These are phyloP conservation scores for Phycomyces nitens DNA, from an alignment of 192 early-diverging fungal species.

Conservation along the genomic window DNA sequence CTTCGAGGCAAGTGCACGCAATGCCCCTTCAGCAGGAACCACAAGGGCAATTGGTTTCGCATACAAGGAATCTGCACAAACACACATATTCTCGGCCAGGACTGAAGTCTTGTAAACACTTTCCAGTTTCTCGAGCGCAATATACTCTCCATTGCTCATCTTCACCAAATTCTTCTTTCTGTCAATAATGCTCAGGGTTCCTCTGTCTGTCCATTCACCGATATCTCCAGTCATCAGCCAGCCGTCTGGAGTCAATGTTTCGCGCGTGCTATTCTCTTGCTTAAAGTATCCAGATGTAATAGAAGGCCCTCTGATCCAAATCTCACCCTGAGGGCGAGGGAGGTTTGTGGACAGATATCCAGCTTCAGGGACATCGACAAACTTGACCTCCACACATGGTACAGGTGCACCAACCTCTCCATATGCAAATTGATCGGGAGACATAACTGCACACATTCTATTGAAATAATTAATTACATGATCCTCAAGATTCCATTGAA, in stretches of 20 bases:
- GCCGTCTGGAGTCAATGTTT: conserved; percentile 60
- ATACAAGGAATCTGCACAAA: conserved; percentile 72
- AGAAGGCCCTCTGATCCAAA: conserved; percentile 62
- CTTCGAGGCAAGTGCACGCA: conserved; percentile 43
- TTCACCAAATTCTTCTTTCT: conserved; percentile 80
- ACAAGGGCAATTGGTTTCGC: conserved; percentile 73
- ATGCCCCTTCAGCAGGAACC: conserved; percentile 56
- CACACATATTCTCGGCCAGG: conserved; percentile 76
- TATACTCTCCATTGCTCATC: conserved; percentile 69
- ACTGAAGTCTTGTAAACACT: conserved; percentile 74
- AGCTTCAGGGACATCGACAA: conserved; percentile 55
- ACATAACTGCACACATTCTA: conserved; percentile 63
- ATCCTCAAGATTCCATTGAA: too few relatives aligned
- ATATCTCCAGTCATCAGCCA: conserved; percentile 78
- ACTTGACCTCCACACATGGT: conserved; percentile 55
- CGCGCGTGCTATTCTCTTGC: conserved; percentile 51
- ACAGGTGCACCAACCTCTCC: conserved; percentile 73
- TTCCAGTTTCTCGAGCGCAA: conserved; percentile 53
- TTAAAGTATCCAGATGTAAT: conserved; percentile 68
- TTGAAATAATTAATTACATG: not conserved
- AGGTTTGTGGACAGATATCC: conserved; percentile 44
- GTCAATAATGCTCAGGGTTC: conserved; percentile 74
- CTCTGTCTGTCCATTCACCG: conserved; percentile 66
- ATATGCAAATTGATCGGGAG: conserved; percentile 55
- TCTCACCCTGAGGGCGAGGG: conserved; percentile 62